Evolutionary conservation across 345 rosid genomes (phyloP).

Genomic region (Euphorbia peplus): DNA sequence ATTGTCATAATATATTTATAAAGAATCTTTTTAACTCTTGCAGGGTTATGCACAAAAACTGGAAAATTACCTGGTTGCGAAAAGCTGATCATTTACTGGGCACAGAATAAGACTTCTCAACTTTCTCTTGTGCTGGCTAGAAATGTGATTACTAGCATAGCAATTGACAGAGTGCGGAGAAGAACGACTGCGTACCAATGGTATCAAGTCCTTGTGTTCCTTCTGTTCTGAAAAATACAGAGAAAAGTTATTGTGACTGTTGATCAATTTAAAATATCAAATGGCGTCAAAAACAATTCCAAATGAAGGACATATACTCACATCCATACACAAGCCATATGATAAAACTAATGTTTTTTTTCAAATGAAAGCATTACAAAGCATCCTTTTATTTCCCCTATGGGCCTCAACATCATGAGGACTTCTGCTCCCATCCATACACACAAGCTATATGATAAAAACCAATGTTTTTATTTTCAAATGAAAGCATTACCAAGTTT

Average conservation of each 20-base stretch:
- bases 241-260: slow-evolving; percentile 13
- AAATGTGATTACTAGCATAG: slow-evolving; percentile 55
- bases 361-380: slow-evolving; percentile 39
- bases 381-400: slow-evolving; percentile 63
- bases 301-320: not conserved
- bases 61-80: slow-evolving; percentile 66
- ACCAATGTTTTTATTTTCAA: not conserved
- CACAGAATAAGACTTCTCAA: slow-evolving; percentile 69
- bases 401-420: slow-evolving; percentile 38
- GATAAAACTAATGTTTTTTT: not conserved
- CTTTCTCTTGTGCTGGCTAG: slow-evolving; percentile 95
- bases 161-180: slow-evolving; percentile 51
- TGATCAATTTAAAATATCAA: not conserved
- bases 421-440: too few relatives aligned
- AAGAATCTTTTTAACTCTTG: not conserved
- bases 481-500: slow-evolving; percentile 50
- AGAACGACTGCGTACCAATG: slow-evolving; percentile 51
- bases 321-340: too few relatives aligned
- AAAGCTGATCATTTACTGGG: slow-evolving; percentile 76
- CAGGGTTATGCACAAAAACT: not conserved
- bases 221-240: slow-evolving; percentile 54
- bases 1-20: not conserved
- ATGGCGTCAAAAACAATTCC: slow-evolving; percentile 8
- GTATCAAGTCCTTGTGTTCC: slow-evolving; percentile 73
- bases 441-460: not conserved